Conservation (phyloP, 345 rosid species). For the Aethionema arabicum region DNA sequence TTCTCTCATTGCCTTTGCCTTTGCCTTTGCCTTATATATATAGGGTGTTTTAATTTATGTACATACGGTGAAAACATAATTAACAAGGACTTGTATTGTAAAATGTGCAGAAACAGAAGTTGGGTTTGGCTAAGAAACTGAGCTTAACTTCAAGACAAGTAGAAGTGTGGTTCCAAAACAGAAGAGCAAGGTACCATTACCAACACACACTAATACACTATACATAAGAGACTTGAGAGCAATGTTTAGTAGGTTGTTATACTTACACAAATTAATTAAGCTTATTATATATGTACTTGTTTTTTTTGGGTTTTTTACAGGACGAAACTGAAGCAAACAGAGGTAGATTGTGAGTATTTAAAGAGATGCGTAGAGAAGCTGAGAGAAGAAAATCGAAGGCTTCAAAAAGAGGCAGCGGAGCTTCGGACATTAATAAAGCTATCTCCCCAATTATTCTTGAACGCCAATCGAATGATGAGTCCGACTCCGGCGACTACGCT, state of each 20-base stretch:
- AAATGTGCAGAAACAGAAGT: slow-evolving; percentile 74
- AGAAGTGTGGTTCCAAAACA: slow-evolving; percentile 99
- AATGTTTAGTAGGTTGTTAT: background rate
- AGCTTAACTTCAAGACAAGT: slow-evolving; percentile 90
- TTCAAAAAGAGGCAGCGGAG: slow-evolving; percentile 89
- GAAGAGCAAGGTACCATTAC: slow-evolving; percentile 99
- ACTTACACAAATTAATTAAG: slow-evolving; percentile 59
- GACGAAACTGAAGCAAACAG: slow-evolving; percentile 98
- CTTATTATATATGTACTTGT: too few species aligned
- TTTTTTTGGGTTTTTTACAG: slow-evolving; percentile 35
- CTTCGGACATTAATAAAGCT: slow-evolving; percentile 91
- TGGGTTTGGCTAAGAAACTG: slow-evolving; percentile 82
- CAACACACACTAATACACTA: slow-evolving; percentile 28
- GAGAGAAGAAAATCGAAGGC: slow-evolving; percentile 85
- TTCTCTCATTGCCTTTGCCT: too few species aligned
- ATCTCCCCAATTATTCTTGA: slow-evolving; percentile 72
- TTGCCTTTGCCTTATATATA: too few species aligned
- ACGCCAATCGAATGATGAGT: slow-evolving; percentile 71
- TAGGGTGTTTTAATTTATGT: background rate
- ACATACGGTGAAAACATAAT: background rate
- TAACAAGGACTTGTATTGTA: slow-evolving; percentile 13
- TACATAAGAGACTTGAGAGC: background rate
- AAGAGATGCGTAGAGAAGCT: slow-evolving; percentile 91
- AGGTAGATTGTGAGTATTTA: slow-evolving; percentile 93
- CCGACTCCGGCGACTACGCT: slow-evolving; percentile 99